Conservation (phyloP, 2,329 filamentous ascomycete genomes). For the Huntiella omanensis region DNA sequence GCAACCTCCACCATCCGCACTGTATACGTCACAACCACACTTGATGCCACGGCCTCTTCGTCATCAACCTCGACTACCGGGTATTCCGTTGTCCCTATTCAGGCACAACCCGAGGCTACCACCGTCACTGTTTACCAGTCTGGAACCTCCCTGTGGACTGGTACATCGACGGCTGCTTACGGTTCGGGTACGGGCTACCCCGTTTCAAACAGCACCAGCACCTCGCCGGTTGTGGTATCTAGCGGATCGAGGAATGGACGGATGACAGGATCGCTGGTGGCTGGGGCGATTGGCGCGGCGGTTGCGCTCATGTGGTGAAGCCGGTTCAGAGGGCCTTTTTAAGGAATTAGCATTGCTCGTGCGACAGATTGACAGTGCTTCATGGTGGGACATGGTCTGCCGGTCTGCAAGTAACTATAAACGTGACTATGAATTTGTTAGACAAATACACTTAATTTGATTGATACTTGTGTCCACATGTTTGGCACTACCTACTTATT, state of each 20-base stretch:
- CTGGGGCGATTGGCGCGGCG: neutral
- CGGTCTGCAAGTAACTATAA: too few relatives aligned
- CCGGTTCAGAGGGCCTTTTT: too few relatives aligned
- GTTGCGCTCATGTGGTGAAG: slow-evolving; percentile 4
- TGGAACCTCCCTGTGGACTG: slow-evolving; percentile 8
- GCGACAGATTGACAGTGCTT: too few relatives aligned
- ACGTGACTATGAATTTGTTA: too few relatives aligned
- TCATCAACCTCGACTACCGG: neutral
- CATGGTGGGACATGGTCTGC: too few relatives aligned
- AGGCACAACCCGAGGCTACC: slow-evolving; percentile 5
- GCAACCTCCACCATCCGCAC: slow-evolving; percentile 3
- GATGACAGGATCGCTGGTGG: neutral
- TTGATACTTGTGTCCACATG: too few relatives aligned
- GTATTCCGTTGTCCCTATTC: slow-evolving; percentile 10
- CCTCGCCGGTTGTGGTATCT: slow-evolving; percentile 6
- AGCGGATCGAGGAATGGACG: neutral
- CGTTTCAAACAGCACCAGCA: neutral
- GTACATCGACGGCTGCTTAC: slow-evolving; percentile 3
- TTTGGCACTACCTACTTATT: too few relatives aligned
- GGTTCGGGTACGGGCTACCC: slow-evolving; percentile 5
- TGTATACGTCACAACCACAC: slow-evolving; percentile 10
- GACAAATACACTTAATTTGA: too few relatives aligned
- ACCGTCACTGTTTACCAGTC: slow-evolving; percentile 9
- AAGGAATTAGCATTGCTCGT: too few relatives aligned
- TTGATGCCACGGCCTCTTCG: neutral